These are phyloP conservation scores for Argentina anserina DNA, from an alignment of 306 rosid genomes.

Conservation along the genomic window DNA sequence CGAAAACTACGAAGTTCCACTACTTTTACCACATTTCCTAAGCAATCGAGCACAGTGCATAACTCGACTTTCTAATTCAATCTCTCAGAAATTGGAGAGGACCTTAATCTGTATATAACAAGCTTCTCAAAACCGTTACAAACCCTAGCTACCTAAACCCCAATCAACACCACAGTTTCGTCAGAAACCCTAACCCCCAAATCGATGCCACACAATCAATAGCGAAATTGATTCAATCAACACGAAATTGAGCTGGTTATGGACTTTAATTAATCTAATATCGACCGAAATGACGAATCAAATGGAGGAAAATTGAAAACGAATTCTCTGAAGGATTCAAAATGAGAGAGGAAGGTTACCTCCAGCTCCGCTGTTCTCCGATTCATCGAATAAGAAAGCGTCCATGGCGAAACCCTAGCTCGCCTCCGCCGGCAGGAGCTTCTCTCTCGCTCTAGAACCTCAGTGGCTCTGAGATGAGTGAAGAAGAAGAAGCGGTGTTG, in stretches of 20 bases:
- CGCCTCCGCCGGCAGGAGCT: constrained; percentile 5
- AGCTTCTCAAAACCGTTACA: not conserved
- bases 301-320: not conserved
- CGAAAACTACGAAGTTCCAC: not conserved
- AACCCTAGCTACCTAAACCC: constrained; percentile 9
- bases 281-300: not conserved
- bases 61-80: not conserved
- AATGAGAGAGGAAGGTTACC: constrained; percentile 31
- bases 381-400: constrained; percentile 21
- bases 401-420: constrained; percentile 43
- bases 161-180: not conserved
- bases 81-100: not conserved
- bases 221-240: not conserved
- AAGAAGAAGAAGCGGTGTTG: not conserved
- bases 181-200: constrained; percentile 17
- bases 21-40: not conserved
- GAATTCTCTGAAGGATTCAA: not conserved
- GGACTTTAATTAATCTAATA: not conserved
- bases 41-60: not conserved
- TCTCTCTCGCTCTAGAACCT: not conserved
- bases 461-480: constrained; percentile 1
- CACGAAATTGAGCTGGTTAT: not conserved
- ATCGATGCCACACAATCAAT: constrained; percentile 1
- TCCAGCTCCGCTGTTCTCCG: constrained; percentile 20
- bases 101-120: not conserved